Base-by-base conservation (phyloP, 176 grass and related monocot genomes). In the Avena eriantha region DNA sequence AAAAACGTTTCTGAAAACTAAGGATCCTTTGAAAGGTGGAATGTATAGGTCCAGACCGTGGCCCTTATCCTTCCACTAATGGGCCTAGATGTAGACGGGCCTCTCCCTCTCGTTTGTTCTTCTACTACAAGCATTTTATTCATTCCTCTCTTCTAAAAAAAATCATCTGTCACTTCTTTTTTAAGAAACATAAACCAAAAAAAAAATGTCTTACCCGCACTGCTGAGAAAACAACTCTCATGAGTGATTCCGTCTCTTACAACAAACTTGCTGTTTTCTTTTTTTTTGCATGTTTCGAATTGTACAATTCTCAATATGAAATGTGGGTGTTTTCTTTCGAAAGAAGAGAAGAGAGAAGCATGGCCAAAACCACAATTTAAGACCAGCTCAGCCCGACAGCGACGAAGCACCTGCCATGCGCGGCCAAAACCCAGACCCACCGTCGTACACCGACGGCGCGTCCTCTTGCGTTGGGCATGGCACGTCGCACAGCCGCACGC, bases 331-430 rank as follows among this genome's bases (percentile, higher is more conserved):
- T 69, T 39, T 7, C 33, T 19, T 17, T 68, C 0, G 16, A 35
- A 34, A 68, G 53, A 11, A 61, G 58, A 24, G 1, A 72, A 11
- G 2, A 24, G 35, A 36, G 35, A 26, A 16, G 15, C n/a, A 35
- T 29, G 35, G 48, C 41, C 33, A 61, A 31, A 64, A 60, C 77
- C 75, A 31, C 60, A 47, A 19, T 12, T 29, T 15, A 22, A 22
- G 2, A 79, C 43, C 84, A 87, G 23, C 80, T 73, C 84, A 29
- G 0, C 14, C 64, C 21, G 89, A 87, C 66, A 75, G 16, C 85
- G 89, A 83, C 63, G 49, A 78, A 34, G 84, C 74, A 86, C 79
- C 80, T 31, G 78, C 61, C 78, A 89, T 5, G 46, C 73, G 33
- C 22, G 55, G 18, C 84, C 80, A 24, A 87, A 53, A 73, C 66